phyloP scores from a whole-genome alignment of 2,329 filamentous ascomycete genomes.

The Balansia obtecta region DNA sequence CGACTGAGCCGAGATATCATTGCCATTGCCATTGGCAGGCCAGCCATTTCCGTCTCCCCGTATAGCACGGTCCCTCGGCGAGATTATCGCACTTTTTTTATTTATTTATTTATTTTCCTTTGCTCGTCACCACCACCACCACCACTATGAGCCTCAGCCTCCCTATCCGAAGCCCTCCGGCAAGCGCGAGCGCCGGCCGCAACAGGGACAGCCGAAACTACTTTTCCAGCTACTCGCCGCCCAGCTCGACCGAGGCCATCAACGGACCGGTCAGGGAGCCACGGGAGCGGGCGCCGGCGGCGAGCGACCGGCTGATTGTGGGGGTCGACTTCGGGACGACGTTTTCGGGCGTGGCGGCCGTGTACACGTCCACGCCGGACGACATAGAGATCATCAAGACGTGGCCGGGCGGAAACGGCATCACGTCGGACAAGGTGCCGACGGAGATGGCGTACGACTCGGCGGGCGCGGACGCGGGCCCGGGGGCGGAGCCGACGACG shows the following conservation, averaged over 20 bases:
- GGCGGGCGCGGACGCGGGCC: too few relatives aligned
- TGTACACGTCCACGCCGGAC: constrained; percentile 64
- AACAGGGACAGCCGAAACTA: constrained; percentile 45
- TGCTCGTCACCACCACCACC: constrained; percentile 9
- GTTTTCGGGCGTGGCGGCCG: constrained; percentile 63
- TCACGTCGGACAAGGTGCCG: constrained; percentile 80
- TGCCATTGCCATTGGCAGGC: too few relatives aligned
- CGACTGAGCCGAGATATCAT: neutral
- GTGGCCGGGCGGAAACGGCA: constrained; percentile 74
- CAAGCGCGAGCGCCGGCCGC: constrained; percentile 31
- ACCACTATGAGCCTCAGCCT: constrained; percentile 37
- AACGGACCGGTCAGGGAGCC: constrained; percentile 46
- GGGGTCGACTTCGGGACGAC: constrained; percentile 80
- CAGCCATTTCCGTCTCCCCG: neutral
- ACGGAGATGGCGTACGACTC: constrained; percentile 62
- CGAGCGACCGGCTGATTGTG: constrained; percentile 57
- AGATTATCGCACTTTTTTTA: too few relatives aligned
- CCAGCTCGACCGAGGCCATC: constrained; percentile 49
- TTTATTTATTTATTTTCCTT: too few relatives aligned
- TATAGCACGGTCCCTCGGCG: too few relatives aligned
- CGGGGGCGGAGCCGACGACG: constrained; percentile 33
- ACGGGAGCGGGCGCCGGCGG: constrained; percentile 35
- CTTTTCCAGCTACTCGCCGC: constrained; percentile 41
- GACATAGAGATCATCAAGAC: constrained; percentile 76
- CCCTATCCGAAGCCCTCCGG: constrained; percentile 31